Evolutionary conservation across 2,329 filamentous ascomycete genomes (phyloP), one percentile per base, ranked within the genome.

Genomic region (Penicillium paneum): DNA sequence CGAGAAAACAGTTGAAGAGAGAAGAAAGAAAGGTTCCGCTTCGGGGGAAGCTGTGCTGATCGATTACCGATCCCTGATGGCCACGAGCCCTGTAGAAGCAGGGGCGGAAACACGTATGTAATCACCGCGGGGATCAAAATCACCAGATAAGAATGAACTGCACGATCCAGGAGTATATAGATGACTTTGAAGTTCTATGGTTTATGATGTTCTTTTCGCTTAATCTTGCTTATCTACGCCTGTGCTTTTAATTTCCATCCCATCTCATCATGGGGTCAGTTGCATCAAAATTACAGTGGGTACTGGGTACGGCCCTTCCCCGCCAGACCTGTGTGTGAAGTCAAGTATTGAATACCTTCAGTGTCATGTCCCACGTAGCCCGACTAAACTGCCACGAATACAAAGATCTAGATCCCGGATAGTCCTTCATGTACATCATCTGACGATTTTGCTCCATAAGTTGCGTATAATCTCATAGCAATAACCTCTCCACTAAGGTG

Each of bases 331-430:
- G 52, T 55, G 52, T 52, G 54, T 26, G 26, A 29, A 36, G 29
- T 19, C 8, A 53, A 47, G 57, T 61, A 57, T 19, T 38, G 3
- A 42, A 46, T 51, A 52, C 60, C 26, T 43, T 26, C 29, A 8
- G 26, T 45, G 41, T 13, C 43, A 13, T 49, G 43, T 57, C 44
- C 51, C 46, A 41, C 35, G 74, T 78, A 56, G 60, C 65, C 8
- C 43, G 41, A 48, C 19, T 31, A 17, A 21, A 32, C 41, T 21
- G 17, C 35, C 36, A 45, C 29, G 6, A 13, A 49, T 34, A 74
- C 69, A 3, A 73, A 77, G 56, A 24, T 34, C 15, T 21, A 17
- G 15, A 29, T 29, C 7, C 13, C 32, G 19, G 39, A 43, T 17
- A 34, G 8, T 24, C 12, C 3, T 46, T 45, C 34, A 54, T 54